phyloP scores from a whole-genome alignment of 371 early-diverging fungal species.

The Actinomortierella wolfii region DNA sequence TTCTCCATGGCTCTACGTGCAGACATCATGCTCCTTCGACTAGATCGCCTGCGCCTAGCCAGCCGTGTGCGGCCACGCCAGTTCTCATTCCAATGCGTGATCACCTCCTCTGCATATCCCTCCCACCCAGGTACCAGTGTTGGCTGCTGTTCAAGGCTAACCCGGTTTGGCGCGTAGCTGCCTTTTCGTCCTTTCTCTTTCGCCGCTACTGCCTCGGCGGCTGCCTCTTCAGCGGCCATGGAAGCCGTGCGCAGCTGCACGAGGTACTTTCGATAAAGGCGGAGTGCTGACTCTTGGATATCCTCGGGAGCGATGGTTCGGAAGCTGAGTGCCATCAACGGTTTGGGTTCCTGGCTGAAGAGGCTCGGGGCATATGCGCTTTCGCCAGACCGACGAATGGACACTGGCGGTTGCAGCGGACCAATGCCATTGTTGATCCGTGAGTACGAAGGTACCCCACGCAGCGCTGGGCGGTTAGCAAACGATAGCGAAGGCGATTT shows the following conservation, averaged over 20 bases:
- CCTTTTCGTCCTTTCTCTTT: not conserved
- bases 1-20: not conserved
- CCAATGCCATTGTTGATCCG: slow-evolving; percentile 8
- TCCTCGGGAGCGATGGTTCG: slow-evolving; percentile 33
- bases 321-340: slow-evolving; percentile 23
- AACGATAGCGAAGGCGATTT: too few relatives aligned
- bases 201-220: not conserved
- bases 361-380: slow-evolving; percentile 31
- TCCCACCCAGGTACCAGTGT: slow-evolving; percentile 30
- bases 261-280: slow-evolving; percentile 39
- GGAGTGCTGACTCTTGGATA: slow-evolving; percentile 28
- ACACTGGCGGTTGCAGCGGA: slow-evolving; percentile 24
- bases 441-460: too few relatives aligned
- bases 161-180: not conserved
- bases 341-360: slow-evolving; percentile 20
- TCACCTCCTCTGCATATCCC: slow-evolving; percentile 39
- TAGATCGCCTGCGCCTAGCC: slow-evolving; percentile 13
- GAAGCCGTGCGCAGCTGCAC: slow-evolving; percentile 35
- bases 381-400: slow-evolving; percentile 29
- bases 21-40: not conserved
- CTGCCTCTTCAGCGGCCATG: slow-evolving; percentile 39
- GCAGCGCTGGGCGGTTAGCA: too few relatives aligned
- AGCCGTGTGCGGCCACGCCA: slow-evolving; percentile 25
- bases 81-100: slow-evolving; percentile 38
- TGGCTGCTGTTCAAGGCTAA: slow-evolving; percentile 2